Evolutionary conservation across 306 rosid species (phyloP).

Genomic region (Castanea sativa): DNA sequence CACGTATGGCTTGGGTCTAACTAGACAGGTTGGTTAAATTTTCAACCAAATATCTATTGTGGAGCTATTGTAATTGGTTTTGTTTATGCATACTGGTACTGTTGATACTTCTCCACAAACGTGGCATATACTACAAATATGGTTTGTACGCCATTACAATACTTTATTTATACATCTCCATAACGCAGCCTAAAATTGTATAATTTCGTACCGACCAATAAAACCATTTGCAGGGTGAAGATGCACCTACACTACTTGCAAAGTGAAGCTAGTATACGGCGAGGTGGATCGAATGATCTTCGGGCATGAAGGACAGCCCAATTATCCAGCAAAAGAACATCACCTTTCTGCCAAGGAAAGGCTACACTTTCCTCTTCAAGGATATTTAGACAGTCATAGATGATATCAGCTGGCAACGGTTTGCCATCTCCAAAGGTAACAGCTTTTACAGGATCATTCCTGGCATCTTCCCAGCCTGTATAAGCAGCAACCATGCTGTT

Average conservation of each 20-base stretch:
- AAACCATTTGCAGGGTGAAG: background rate
- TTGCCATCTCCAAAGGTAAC: conserved; percentile 78
- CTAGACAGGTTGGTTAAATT: background rate
- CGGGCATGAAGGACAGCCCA: conserved; percentile 84
- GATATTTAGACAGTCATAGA: conserved; percentile 60
- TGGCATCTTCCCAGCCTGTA: conserved; percentile 50
- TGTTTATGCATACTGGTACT: background rate
- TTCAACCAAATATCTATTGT: too few relatives aligned
- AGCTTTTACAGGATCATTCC: conserved; percentile 74
- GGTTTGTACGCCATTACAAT: background rate
- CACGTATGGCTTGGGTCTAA: background rate
- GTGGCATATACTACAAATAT: background rate
- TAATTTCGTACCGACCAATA: background rate
- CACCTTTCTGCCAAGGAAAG: conserved; percentile 67
- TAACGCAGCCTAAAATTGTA: background rate
- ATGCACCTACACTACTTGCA: conserved; percentile 24
- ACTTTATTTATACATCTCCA: background rate
- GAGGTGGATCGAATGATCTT: conserved; percentile 67
- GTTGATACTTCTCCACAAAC: background rate
- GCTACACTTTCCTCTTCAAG: conserved; percentile 77
- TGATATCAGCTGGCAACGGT: conserved; percentile 57
- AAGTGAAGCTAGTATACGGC: conserved; percentile 56
- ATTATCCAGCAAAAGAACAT: conserved; percentile 71
- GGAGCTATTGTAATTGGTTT: background rate
- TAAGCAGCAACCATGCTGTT: conserved; percentile 93